Conservation (phyloP, 1,284 basidiomycete genomes). For the Rhodotorula sp. region DNA sequence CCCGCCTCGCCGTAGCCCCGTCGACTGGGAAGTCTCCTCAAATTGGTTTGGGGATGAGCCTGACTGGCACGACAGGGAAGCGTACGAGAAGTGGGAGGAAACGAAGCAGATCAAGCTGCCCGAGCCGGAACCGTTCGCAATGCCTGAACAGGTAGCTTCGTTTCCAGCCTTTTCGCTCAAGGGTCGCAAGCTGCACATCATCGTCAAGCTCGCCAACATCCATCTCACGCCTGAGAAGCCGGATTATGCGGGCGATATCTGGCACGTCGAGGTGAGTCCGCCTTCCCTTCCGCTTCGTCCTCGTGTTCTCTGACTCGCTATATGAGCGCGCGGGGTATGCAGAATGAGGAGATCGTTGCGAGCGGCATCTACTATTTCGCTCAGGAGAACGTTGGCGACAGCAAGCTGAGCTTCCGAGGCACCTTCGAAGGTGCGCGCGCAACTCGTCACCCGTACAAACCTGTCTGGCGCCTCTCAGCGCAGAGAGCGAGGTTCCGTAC, state of each 20-base stretch:
- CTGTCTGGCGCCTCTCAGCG: not conserved
- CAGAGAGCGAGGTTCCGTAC: not conserved
- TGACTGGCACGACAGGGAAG: not conserved
- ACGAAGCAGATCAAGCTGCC: not conserved
- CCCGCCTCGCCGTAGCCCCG: not conserved
- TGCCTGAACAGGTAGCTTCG: not conserved
- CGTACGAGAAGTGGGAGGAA: conserved; percentile 12
- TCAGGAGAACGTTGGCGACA: conserved; percentile 33
- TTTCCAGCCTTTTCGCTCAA: not conserved
- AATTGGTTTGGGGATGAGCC: not conserved
- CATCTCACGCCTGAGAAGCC: conserved; percentile 54
- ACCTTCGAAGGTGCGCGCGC: conserved; percentile 9
- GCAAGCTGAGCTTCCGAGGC: conserved; percentile 28
- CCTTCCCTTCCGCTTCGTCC: not conserved
- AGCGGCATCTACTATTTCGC: conserved; percentile 53
- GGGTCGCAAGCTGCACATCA: conserved; percentile 45
- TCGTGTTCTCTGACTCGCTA: not conserved
- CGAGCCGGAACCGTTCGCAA: conserved; percentile 1
- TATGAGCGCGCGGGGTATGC: conserved; percentile 52
- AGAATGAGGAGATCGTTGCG: conserved; percentile 55
- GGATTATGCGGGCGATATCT: conserved; percentile 52
- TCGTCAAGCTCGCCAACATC: conserved; percentile 59
- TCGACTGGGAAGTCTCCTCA: not conserved
- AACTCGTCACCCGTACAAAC: not conserved
- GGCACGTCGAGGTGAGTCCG: conserved; percentile 55